These are phyloP conservation scores for Penicillium cataractarum DNA, from an alignment of 495 filamentous ascomycete genomes.

Conservation along the genomic window DNA sequence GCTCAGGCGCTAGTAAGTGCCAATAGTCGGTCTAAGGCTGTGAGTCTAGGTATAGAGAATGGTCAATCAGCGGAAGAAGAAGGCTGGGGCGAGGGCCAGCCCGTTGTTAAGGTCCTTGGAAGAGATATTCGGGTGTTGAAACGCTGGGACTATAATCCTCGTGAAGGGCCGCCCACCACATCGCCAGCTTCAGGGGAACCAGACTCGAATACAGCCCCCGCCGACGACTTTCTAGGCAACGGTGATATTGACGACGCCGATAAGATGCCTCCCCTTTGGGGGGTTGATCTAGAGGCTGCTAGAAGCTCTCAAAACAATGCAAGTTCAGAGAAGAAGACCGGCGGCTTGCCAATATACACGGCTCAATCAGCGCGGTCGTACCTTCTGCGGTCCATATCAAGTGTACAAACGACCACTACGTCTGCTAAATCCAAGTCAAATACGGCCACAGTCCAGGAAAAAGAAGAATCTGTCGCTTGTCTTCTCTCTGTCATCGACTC, in stretches of 20 bases:
- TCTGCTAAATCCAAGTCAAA: slow-evolving; percentile 22
- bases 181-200: slow-evolving; percentile 1
- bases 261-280: slow-evolving; percentile 65
- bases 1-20: slow-evolving; percentile 79
- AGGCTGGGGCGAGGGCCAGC: slow-evolving; percentile 76
- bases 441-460: slow-evolving; percentile 54
- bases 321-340: slow-evolving; percentile 6
- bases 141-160: slow-evolving; percentile 74
- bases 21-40: slow-evolving; percentile 74
- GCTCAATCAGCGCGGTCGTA: slow-evolving; percentile 60
- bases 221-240: slow-evolving; percentile 23
- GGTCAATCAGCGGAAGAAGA: slow-evolving; percentile 69
- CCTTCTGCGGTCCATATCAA: slow-evolving; percentile 39
- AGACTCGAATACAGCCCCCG: neutral
- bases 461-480: slow-evolving; percentile 65
- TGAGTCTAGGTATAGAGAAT: slow-evolving; percentile 70
- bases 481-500: slow-evolving; percentile 69
- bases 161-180: slow-evolving; percentile 41
- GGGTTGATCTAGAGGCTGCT: slow-evolving; percentile 72
- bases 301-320: slow-evolving; percentile 41
- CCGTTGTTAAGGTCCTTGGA: slow-evolving; percentile 68
- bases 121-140: slow-evolving; percentile 74
- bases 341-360: slow-evolving; percentile 64
- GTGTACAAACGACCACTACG: slow-evolving; percentile 1
- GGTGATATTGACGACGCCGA: slow-evolving; percentile 14